Percentiles rank a stretch among this genome's conserved stretches.
phyloP scores from a whole-genome alignment of 345 rosid genomes.

The Ceriops tagal region DNA sequence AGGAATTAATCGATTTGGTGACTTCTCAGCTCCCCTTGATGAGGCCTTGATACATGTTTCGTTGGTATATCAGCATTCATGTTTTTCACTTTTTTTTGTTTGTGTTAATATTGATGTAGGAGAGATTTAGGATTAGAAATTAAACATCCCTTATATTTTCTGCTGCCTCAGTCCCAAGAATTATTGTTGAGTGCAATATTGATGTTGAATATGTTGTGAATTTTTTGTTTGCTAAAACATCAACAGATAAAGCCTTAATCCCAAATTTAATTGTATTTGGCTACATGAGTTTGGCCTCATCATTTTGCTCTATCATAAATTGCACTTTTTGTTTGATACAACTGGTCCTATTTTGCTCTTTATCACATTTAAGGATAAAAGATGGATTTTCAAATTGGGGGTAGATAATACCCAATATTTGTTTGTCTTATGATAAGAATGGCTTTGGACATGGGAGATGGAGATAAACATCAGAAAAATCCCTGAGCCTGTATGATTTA shows the following conservation, averaged over 20 bases:
- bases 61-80: conserved; percentile 38
- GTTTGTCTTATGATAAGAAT: conserved; percentile 2
- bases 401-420: background rate
- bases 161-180: too few relatives aligned
- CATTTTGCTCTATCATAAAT: too few relatives aligned
- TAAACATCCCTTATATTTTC: too few relatives aligned
- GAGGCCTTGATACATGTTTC: conserved; percentile 85
- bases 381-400: background rate
- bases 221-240: too few relatives aligned
- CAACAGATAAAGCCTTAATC: too few relatives aligned
- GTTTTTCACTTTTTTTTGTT: background rate
- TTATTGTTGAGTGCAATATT: too few relatives aligned
- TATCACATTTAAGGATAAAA: background rate
- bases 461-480: background rate
- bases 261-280: too few relatives aligned
- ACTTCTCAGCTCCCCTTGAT: conserved; percentile 92
- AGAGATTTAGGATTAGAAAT: background rate
- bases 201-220: too few relatives aligned
- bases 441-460: background rate
- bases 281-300: too few relatives aligned
- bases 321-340: too few relatives aligned
- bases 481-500: background rate
- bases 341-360: too few relatives aligned
- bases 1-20: conserved; percentile 89
- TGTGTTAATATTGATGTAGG: background rate